Percentiles rank a stretch among this genome's conserved stretches.
Evolutionary conservation across 2,329 filamentous ascomycete species (phyloP).

Genomic region (Fusarium verrucosum): DNA sequence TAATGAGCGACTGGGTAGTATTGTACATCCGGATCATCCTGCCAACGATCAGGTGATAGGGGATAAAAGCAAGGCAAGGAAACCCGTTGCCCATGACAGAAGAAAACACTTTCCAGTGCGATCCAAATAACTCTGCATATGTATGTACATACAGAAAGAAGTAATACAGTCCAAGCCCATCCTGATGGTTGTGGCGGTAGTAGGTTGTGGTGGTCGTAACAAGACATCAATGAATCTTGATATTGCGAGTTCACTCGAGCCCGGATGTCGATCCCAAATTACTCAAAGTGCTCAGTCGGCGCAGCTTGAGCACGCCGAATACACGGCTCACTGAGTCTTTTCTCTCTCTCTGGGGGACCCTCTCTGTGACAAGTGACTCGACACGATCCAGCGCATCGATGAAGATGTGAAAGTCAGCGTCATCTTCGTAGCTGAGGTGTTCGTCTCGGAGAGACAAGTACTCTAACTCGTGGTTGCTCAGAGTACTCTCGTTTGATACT

Average conservation of each 20-base stretch:
- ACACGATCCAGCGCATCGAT: slow-evolving; percentile 42
- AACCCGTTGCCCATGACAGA: slow-evolving; percentile 4
- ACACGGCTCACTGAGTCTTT: slow-evolving; percentile 36
- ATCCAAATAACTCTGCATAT: slow-evolving; percentile 12
- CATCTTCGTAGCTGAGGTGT: slow-evolving; percentile 40
- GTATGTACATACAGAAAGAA: slow-evolving; percentile 10
- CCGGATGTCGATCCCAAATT: slow-evolving; percentile 10
- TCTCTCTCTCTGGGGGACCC: slow-evolving; percentile 15
- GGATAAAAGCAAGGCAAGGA: slow-evolving; percentile 8
- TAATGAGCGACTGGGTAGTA: slow-evolving; percentile 11
- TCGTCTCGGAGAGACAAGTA: slow-evolving; percentile 39
- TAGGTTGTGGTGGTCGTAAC: slow-evolving; percentile 12
- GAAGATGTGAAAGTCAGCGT: slow-evolving; percentile 41
- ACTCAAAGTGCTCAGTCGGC: slow-evolving; percentile 32
- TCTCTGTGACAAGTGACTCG: slow-evolving; percentile 37
- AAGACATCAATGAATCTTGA: slow-evolving; percentile 1
- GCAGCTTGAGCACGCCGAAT: slow-evolving; percentile 32
- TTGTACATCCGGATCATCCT: slow-evolving; percentile 1
- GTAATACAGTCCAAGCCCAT: background rate
- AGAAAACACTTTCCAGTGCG: background rate
- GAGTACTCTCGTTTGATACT: slow-evolving; percentile 33
- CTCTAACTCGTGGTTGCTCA: slow-evolving; percentile 36
- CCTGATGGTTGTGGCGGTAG: background rate
- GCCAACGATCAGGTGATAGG: background rate
- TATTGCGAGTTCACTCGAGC: slow-evolving; percentile 3